Base-by-base conservation (phyloP, 495 filamentous ascomycete genomes). In the Astrothelium macrocarpum region DNA sequence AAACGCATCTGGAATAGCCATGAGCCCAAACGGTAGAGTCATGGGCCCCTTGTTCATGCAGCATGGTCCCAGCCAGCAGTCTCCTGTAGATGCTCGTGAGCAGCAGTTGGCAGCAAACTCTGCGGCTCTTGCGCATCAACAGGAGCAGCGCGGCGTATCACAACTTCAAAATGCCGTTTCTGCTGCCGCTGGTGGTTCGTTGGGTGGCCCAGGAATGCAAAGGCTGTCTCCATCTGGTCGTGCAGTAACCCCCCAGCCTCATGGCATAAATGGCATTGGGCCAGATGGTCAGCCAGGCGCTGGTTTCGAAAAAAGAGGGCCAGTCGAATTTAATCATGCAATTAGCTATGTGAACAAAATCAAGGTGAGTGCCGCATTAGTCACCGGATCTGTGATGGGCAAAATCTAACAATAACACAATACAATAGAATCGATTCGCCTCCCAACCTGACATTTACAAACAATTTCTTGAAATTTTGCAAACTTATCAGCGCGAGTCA, bases 281-380 rank as follows among this genome's bases (percentile, higher is more conserved):
- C 77, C 72, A 53, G 77, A 79, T 71, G 77, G 77, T 7, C 76
- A 78, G 65, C 78, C 80, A n/a, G 70, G 72, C 2, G 75, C 79
- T 3, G 87, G 83, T 43, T 73, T 89, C 64, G 90, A 92, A 74
- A 94, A 94, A 76, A 82, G 91, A 64, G 91, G 91, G 12, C 95
- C 95, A 14, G 95, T 99, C 1, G 95, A 99, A 71, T 99, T 99
- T 77, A 99, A 99, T 74, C 95, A 99, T 78, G 95, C 95, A 0
- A 99, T 99, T 65, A 97, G 91, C 72, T 99, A 99, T 71, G 95
- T 99, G 53, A 99, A 99, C 73, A 99, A 99, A 77, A 99, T 99
- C 62, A 99, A 99, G 86, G 92, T 95, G 74, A 71, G 79, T 64
- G 59, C 53, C 31, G 42, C 25, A 32, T 14, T 60, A 26, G 61